Base-by-base conservation (phyloP, 331 rosid species). In the Erythrophleum ivorense region DNA sequence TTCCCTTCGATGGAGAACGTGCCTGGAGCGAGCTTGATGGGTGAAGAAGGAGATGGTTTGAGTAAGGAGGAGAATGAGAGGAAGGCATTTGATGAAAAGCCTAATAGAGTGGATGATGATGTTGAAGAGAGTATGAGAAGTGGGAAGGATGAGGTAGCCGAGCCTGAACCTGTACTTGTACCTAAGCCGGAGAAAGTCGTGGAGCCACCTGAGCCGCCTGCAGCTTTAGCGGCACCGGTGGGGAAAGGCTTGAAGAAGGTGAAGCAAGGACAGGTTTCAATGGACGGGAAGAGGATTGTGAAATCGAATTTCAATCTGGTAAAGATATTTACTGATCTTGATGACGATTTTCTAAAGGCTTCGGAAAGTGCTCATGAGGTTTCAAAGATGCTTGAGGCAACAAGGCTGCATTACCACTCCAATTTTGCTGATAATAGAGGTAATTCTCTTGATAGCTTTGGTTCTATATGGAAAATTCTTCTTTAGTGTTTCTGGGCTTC, bases 371-470 rank as follows among this genome's bases (percentile, higher is more conserved):
- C 97, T 57, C 97, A 90, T 48, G 98, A 91, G 40, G 98, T 96
- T 81, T 92, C 99, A 6, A 94, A 96, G 92, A 85, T 96, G 98
- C 93, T 96, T 24, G 99, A 94, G 88, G 98, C 99, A 0, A 92
- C 98, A 2, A 78, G 97, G 57, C 86, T 96, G 43, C 97, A 96
- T 75, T 96, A 94, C 88, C 99, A 96, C 89, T 96, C 99, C 34
- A 96, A 96, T 84, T 96, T 92, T 68, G 99, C 99, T 9, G 98
- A 94, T 83, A 96, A 94, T 83, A 92, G 97, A 81, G 99, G 99
- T 93, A 83, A 31, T 58, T 54, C 3, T 19, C 21, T 73, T 52
- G 7, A 34, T 75, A 55, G 75, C 57, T 75, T 65, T 3, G 33
- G 40, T 65, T 59, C 69, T 66, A 50, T 29, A 5, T 19, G 11